Evolutionary conservation across 163 green algal species (phyloP).

Genomic region (Chlamydomonas reinhardtii): DNA sequence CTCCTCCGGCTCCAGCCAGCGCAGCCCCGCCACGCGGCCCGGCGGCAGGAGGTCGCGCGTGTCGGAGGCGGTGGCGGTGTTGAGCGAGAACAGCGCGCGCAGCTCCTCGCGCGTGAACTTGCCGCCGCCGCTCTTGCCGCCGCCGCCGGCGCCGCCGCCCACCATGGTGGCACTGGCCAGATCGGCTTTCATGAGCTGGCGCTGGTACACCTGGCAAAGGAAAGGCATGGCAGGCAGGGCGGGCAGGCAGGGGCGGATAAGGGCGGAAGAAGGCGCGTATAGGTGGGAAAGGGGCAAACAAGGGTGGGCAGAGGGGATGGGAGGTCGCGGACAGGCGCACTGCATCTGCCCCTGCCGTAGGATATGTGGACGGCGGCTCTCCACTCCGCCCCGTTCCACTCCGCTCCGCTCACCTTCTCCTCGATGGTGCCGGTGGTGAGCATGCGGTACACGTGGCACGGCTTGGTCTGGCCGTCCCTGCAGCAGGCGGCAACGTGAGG

Average conservation of each 20-base stretch:
- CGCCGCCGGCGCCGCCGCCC: not conserved
- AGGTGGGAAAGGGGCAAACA: no score
- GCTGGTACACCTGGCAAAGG: slow-evolving; percentile 68
- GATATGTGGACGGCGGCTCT: no score
- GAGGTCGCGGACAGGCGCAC: no score
- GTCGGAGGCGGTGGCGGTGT: slow-evolving; percentile 52
- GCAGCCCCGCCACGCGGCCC: slow-evolving; percentile 32
- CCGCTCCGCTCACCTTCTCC: slow-evolving; percentile 68
- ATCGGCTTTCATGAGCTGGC: slow-evolving; percentile 67
- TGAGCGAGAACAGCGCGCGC: slow-evolving; percentile 71
- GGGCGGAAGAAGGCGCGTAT: no score
- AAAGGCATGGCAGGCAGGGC: no score
- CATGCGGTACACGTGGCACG: slow-evolving; percentile 76
- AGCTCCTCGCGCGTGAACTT: slow-evolving; percentile 78
- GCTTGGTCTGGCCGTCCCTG: slow-evolving; percentile 84
- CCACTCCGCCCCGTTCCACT: no score
- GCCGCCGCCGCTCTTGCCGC: not conserved
- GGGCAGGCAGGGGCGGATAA: no score
- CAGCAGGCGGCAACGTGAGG: no score
- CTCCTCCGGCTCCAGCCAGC: slow-evolving; percentile 29
- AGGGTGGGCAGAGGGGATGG: no score
- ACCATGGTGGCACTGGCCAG: slow-evolving; percentile 46
- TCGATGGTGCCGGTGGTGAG: slow-evolving; percentile 79
- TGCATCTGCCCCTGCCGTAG: no score
- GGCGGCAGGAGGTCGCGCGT: slow-evolving; percentile 57